phyloP scores from a whole-genome alignment of 176 grass and related monocot genomes.

The Triticum monococcum region DNA sequence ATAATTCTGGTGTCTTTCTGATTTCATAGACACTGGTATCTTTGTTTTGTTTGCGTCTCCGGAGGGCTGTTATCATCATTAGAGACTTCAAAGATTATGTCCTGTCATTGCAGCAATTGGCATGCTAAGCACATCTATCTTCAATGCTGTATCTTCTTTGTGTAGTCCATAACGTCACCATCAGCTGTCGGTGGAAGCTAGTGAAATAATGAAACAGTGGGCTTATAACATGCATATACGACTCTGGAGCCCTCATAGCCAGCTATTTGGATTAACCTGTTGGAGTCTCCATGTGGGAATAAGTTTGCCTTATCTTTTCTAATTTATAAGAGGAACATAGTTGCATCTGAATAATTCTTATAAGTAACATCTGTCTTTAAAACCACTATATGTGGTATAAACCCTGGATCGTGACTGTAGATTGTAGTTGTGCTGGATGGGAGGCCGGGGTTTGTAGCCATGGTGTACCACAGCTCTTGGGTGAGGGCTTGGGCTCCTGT shows the following conservation, averaged over 20 bases:
- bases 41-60: slow-evolving; percentile 13
- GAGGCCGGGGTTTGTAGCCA: neutral
- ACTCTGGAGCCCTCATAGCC: neutral
- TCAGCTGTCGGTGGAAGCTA: neutral
- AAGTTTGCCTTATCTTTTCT: slow-evolving; percentile 7
- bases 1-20: neutral
- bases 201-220: neutral
- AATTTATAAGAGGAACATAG: slow-evolving; percentile 20
- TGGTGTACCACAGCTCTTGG: neutral
- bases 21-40: neutral
- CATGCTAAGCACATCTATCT: slow-evolving; percentile 2
- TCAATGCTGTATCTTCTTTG: neutral
- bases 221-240: neutral
- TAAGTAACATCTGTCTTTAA: neutral
- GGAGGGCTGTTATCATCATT: neutral
- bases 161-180: neutral
- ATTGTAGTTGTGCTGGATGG: slow-evolving; percentile 12
- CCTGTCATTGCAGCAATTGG: neutral
- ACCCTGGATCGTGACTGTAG: neutral
- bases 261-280: slow-evolving; percentile 13
- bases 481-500: neutral
- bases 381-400: neutral
- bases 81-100: neutral
- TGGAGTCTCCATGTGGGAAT: neutral
- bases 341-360: slow-evolving; percentile 17